Base-by-base conservation (phyloP, 768 basidiomycete genomes). In the Collybia sordida region DNA sequence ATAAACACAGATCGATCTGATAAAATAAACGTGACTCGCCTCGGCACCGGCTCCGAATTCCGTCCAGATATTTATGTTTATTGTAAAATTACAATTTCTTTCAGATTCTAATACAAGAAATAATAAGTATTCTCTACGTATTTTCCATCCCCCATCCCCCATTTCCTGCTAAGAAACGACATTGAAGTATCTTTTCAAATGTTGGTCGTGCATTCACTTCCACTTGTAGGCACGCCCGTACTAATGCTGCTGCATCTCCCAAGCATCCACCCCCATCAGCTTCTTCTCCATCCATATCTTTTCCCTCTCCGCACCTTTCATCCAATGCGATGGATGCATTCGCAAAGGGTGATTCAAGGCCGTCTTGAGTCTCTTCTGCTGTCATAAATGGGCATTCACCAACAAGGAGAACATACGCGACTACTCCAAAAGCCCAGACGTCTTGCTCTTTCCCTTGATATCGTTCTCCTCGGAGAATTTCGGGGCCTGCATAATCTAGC, bases 371-470 rank as follows among this genome's bases (percentile, higher is more conserved):
- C 65, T 98, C 95, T 34, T 85, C 88, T 1, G 94, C 87, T 15
- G 89, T 92, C 71, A 86, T 83, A 72, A 94, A 95, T 1, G 92
- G 92, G 61, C 93, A 95, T 72, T 96, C 93, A 5, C 93, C 92
- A 18, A 88, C 81, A 15, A 98, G 79, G 54, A 99, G 81, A 49
- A 99, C 96, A 66, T 94, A 99, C 11, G 87, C 93, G 18, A 99
- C 93, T 19, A 98, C 94, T 12, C 96, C 96, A 52, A 96, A 90
- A 0, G 96, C 96, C 95, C 96, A 99, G 2, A 98, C 90, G 59
- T 99, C 96, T 68, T 98, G 95, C 64, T 96, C 93, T 63, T 94
- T 95, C 28, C 96, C 97, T 55, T 89, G 80, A 66, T 99, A 99
- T 43, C 90, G 82, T 64, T 97, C 93, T 3, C 96, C 96, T 15